Base-by-base conservation (phyloP, 73 alveolate genomes). In the Paramecium octaurelia region DNA sequence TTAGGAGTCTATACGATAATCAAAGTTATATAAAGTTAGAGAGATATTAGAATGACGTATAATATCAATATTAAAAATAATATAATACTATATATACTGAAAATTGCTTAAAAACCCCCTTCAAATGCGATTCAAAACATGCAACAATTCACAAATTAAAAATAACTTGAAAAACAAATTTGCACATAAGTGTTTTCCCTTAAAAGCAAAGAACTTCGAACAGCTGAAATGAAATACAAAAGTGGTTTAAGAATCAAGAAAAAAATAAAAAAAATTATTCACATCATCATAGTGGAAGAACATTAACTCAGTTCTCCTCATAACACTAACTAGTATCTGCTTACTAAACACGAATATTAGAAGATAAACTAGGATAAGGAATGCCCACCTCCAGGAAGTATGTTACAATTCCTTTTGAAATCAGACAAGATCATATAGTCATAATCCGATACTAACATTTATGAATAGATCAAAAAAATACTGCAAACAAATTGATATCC, bases 1-100 rank as follows among this genome's bases (percentile, higher is more conserved):
- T 36, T 95, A 94, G 36, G 93, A 87, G 57, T 64, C 93, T 29
- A 38, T 38, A 10, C 12, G 88, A 42, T 42, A 75, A 42, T 75
- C 88, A 36, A 75, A 75, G 24, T 42, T 75, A 38, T 75, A 36
- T 36, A 75, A 75, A 75, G 88, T 42, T 1, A 75, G 60, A 75
- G 68, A 75, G 16, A 6, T 75, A 12, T 42, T 75, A 75, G 48
- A 40, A 40, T 40, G 48, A 40, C 6, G 12, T 40, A 40, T 40
- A 40, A 40, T 40, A 40, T 40, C 48, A 40, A 40, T 4, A 40
- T 40, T 40, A 40, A 40, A 40, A 7, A 8, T 40, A 54, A 54
- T 54, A 54, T 54, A n/a, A 54, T 18, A 54, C 34, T 54, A 54
- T 54, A 8, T n/a, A 54, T 54, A 54, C 69, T 54, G n/a, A 18